These are phyloP conservation scores for Globisporangium irregulare DNA, from an alignment of 352 stramenopile species.

Conservation along the genomic window DNA sequence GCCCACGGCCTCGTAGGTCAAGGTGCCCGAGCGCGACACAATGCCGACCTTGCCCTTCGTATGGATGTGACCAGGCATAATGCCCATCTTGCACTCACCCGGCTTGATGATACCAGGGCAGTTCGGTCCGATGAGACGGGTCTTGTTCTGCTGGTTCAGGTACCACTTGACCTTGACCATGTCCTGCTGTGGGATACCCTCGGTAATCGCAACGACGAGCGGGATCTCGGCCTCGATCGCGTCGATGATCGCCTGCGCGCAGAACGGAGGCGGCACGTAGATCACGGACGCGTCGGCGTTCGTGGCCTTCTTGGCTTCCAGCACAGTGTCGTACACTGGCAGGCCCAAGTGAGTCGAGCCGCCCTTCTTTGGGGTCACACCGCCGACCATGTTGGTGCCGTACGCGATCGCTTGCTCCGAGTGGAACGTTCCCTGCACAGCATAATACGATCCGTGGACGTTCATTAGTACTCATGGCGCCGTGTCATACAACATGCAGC, in stretches of 20 bases:
- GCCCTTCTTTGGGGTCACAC: constrained; percentile 98
- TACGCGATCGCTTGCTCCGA: constrained; percentile 99
- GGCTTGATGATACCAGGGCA: constrained; percentile 99
- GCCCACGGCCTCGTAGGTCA: constrained; percentile 99
- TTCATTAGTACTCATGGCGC: not conserved
- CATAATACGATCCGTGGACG: not conserved
- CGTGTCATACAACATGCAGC: not conserved
- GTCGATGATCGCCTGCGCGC: constrained; percentile 97
- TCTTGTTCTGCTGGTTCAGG: constrained; percentile 91
- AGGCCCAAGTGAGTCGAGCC: constrained; percentile 96
- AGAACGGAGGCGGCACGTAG: constrained; percentile 99
- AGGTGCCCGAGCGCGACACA: constrained; percentile 96
- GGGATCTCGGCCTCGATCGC: constrained; percentile 96
- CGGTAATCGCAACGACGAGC: constrained; percentile 98
- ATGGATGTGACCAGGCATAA: constrained; percentile 99
- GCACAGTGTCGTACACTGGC: constrained; percentile 99
- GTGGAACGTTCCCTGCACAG: constrained; percentile 96
- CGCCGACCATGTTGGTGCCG: constrained; percentile 99
- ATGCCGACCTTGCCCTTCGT: constrained; percentile 98
- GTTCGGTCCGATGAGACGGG: constrained; percentile 98
- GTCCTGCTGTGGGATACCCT: constrained; percentile 99
- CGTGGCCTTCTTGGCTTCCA: constrained; percentile 84
- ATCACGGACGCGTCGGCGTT: constrained; percentile 97
- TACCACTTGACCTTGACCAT: constrained; percentile 99
- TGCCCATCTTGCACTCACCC: constrained; percentile 99